Conservation (phyloP, 495 filamentous ascomycete genomes). For the Aspergillus taichungensis region DNA sequence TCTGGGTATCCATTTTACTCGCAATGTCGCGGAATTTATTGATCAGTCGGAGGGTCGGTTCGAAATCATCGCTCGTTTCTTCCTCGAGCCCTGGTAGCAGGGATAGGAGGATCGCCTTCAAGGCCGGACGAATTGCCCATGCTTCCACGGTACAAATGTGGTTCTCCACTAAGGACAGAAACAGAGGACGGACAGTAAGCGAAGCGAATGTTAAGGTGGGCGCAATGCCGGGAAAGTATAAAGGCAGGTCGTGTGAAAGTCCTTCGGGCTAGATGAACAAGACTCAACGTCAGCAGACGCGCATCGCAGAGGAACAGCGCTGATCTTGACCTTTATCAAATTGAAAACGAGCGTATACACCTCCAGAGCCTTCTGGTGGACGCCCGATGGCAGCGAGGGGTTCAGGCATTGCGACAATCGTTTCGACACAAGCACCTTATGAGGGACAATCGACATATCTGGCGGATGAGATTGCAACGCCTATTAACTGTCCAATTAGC, state of each 20-base stretch:
- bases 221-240: constrained; percentile 85
- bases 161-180: constrained; percentile 73
- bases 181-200: constrained; percentile 73
- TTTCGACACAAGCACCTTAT: constrained; percentile 77
- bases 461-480: constrained; percentile 80
- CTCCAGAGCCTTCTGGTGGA: constrained; percentile 97
- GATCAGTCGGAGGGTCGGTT: constrained; percentile 68
- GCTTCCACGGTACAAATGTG: constrained; percentile 65
- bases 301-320: neutral
- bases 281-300: constrained; percentile 6
- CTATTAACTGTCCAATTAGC: constrained; percentile 35
- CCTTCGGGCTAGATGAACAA: constrained; percentile 45
- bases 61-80: constrained; percentile 94
- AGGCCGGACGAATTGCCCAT: constrained; percentile 65
- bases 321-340: constrained; percentile 22
- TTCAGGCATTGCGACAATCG: constrained; percentile 92
- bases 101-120: constrained; percentile 80
- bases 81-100: constrained; percentile 89
- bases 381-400: constrained; percentile 84
- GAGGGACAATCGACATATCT: constrained; percentile 62
- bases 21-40: constrained; percentile 68
- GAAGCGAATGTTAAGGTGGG: constrained; percentile 89
- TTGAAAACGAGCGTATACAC: constrained; percentile 84
- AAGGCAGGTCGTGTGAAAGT: constrained; percentile 67
- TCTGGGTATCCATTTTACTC: constrained; percentile 35